Base-by-base conservation (phyloP, 768 basidiomycete genomes). In the Mycena chlorophos region DNA sequence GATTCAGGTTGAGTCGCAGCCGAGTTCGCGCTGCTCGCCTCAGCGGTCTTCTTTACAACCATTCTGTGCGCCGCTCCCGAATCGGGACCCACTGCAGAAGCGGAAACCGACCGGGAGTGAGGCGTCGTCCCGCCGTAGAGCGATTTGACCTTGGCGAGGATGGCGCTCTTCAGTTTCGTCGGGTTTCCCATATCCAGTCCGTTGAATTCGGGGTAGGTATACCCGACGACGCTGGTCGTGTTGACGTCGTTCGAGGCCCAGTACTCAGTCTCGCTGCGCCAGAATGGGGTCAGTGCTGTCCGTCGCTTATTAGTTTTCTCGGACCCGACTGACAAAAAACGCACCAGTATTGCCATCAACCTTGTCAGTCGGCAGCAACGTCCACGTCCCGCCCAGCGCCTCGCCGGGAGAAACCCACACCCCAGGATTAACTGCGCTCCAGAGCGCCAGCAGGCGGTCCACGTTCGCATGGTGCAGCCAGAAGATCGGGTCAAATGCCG, bases 401-500 rank as follows among this genome's bases (percentile, higher is more conserved):
- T 66, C 56, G 2, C 70, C 70, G 5, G 50, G 54, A 27, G 63
- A 65, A 5, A 79, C 75, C 73, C 75, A 77, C 5, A 75, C 71
- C 3, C 59, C 65, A 0, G 69, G 74, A 57, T 82, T 72, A 40
- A 82, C 55, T 1, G 77, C 80, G 4, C 72, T 67, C 82, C 81
- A 83, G 17, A 83, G 67, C 5, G 79, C 70, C 22, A 82, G 67
- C 57, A 81, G n/a, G 20, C 81, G 76, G 55, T 84, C 82, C 23
- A 82, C 79, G 43, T 84, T 79, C 55, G 65, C 58, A 60, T 84
- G 82, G 57, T 83, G 82, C 56, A 83, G 62, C 65, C 72, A 82
- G 70, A 84, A 82, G 57, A 81, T 75, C 0, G 80, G 79, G 61
- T 83, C 82, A 55, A 80, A 79, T 0, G 69, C 80, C 78, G 78